phyloP scores from a whole-genome alignment of 148 eudicot species.

The Rhododendron mucronatum region DNA sequence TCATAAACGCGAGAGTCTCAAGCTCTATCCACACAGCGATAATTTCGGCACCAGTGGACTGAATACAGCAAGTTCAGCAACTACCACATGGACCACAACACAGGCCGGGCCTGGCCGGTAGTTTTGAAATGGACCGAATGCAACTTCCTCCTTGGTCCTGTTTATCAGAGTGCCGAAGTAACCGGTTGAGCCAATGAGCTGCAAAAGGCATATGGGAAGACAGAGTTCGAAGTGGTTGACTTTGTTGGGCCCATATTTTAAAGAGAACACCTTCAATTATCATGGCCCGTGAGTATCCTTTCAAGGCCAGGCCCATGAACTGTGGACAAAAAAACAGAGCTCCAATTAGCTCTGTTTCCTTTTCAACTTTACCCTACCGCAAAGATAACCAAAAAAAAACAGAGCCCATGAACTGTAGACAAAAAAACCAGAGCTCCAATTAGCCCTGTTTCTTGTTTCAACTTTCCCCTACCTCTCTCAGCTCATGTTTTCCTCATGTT shows the following conservation, averaged over 20 bases:
- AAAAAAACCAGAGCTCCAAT: neutral
- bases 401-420: no score
- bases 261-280: neutral
- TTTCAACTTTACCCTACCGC: neutral
- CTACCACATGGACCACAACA: no score
- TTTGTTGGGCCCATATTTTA: neutral
- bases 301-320: neutral
- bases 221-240: neutral
- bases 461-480: neutral
- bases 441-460: neutral
- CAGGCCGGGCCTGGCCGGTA: no score
- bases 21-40: no score
- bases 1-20: no score
- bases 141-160: neutral
- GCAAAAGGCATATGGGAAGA: neutral
- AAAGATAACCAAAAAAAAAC: no score
- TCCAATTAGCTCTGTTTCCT: neutral
- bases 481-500: neutral
- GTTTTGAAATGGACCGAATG: neutral
- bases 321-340: neutral
- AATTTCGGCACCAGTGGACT: no score
- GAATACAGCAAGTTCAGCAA: no score
- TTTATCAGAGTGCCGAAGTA: neutral
- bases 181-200: neutral
- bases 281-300: neutral